Evolutionary conservation across 148 eudicot species (phyloP).

Genomic region (Beta vulgaris): DNA sequence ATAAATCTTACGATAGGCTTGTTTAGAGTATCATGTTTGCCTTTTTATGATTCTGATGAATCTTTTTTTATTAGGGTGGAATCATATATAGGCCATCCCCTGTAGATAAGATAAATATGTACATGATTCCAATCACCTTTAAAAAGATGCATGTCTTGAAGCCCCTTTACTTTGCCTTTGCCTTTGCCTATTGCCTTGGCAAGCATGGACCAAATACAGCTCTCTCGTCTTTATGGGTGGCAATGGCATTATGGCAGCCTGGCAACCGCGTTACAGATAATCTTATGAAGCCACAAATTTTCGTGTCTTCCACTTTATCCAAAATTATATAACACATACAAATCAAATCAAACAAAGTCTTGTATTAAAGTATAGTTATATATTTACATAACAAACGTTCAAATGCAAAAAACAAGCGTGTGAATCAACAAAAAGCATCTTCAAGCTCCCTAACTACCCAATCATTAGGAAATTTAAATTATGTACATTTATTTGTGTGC

Average conservation of each 20-base stretch:
- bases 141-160: no score
- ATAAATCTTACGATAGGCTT: no score
- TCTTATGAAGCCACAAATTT: constrained; percentile 16
- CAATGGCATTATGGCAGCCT: constrained; percentile 31
- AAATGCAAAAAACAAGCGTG: constrained; percentile 20
- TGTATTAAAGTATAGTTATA: background rate
- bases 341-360: background rate
- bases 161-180: background rate
- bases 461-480: constrained; percentile 26
- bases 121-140: no score
- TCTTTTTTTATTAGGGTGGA: no score
- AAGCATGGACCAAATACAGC: background rate
- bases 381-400: constrained; percentile 20
- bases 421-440: constrained; percentile 18
- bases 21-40: no score
- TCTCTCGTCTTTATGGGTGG: constrained; percentile 13
- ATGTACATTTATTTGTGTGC: constrained; percentile 14
- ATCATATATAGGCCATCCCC: no score
- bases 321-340: background rate
- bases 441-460: constrained; percentile 26
- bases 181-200: background rate
- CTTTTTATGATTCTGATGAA: no score
- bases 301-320: constrained; percentile 32
- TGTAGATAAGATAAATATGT: no score
- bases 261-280: constrained; percentile 33